Evolutionary conservation across 306 rosid species (phyloP).

Genomic region (Vigna mungo): DNA sequence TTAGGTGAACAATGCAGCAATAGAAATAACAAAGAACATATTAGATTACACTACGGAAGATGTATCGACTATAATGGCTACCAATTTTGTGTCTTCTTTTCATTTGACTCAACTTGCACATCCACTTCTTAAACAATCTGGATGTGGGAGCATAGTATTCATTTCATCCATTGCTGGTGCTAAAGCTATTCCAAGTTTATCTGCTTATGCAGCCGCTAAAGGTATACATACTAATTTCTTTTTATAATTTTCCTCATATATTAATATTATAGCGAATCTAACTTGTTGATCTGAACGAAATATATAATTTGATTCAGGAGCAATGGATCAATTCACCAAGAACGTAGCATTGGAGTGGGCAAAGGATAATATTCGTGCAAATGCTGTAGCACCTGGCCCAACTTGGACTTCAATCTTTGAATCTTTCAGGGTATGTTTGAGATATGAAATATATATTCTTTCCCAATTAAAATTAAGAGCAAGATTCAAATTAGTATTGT

Average conservation of each 20-base stretch:
- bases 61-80: conserved; percentile 40
- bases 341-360: too few species aligned
- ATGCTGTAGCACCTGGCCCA: too few species aligned
- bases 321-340: background rate
- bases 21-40: background rate
- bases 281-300: background rate
- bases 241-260: too few species aligned
- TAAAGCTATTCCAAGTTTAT: background rate
- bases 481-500: too few species aligned
- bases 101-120: conserved; percentile 57
- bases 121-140: conserved; percentile 59
- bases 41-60: conserved; percentile 47
- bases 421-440: too few species aligned
- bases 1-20: conserved; percentile 59
- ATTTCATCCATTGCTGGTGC: conserved; percentile 50
- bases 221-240: background rate
- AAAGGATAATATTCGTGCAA: too few species aligned
- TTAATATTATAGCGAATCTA: too few species aligned
- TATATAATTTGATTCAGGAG: background rate
- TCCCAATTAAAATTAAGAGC: too few species aligned
- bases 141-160: conserved; percentile 46
- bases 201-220: conserved; percentile 46
- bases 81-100: conserved; percentile 54
- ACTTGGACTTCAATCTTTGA: too few species aligned
- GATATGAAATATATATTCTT: too few species aligned